Conservation (phyloP, 306 rosid species). For the Morella rubra region DNA sequence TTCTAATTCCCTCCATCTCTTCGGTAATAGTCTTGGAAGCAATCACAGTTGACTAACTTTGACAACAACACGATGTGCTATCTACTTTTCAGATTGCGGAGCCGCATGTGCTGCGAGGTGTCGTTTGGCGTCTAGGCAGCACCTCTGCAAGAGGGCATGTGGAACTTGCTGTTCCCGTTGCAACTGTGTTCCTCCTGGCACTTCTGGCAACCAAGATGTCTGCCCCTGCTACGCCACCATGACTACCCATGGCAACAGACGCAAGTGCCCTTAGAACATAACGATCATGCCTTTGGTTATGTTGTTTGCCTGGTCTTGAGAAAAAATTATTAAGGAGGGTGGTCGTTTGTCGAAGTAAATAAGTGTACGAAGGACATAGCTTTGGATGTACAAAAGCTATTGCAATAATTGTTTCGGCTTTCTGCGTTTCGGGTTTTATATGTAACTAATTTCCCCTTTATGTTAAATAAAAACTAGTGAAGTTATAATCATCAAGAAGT, state of each 20-base stretch:
- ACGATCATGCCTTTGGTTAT: not conserved
- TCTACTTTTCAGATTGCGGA: slow-evolving; percentile 27
- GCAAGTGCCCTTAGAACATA: slow-evolving; percentile 48
- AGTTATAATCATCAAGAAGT: too few relatives aligned
- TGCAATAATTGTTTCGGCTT: too few relatives aligned
- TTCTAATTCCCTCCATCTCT: not conserved
- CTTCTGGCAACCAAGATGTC: slow-evolving; percentile 37
- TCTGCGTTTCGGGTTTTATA: too few relatives aligned
- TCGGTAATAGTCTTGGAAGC: not conserved
- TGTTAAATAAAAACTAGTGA: too few relatives aligned
- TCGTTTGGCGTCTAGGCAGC: slow-evolving; percentile 29
- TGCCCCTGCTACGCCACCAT: slow-evolving; percentile 51
- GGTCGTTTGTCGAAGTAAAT: too few relatives aligned
- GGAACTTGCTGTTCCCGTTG: slow-evolving; percentile 54
- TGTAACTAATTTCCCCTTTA: too few relatives aligned
- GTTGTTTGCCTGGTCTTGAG: too few relatives aligned
- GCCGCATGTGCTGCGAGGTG: slow-evolving; percentile 36
- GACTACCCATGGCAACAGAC: slow-evolving; percentile 51
- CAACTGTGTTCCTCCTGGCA: slow-evolving; percentile 55
- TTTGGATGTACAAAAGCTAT: too few relatives aligned
- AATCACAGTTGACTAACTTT: not conserved
- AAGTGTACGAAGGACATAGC: too few relatives aligned
- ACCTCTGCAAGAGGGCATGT: slow-evolving; percentile 40
- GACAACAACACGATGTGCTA: not conserved
- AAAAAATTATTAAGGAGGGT: too few relatives aligned